Percentiles rank a stretch among this genome's conserved stretches.
Evolutionary conservation across 345 rosid species (phyloP).

Genomic region (Noccaea bulbosa): DNA sequence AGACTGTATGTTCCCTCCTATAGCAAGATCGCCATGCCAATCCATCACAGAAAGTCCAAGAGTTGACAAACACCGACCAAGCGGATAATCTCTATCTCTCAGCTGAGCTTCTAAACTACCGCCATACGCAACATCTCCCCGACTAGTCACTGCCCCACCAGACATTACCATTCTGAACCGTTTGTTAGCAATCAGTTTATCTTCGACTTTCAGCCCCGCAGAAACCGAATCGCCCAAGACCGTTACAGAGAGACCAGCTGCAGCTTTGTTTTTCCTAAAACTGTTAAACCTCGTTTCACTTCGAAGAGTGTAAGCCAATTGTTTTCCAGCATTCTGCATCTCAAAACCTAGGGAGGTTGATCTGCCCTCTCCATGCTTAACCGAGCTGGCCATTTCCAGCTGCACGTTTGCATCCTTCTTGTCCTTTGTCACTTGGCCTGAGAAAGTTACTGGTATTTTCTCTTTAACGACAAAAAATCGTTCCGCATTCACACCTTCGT

Average conservation of each 20-base stretch:
- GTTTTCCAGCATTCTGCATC: conserved; percentile 94
- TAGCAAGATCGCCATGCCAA: conserved; percentile 96
- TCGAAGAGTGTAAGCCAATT: conserved; percentile 78
- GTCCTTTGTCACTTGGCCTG: conserved; percentile 82
- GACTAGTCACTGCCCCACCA: conserved; percentile 87
- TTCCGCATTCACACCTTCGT: conserved; percentile 85
- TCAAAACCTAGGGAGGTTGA: conserved; percentile 87
- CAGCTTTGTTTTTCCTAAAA: conserved; percentile 76
- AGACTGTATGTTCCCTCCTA: conserved; percentile 88
- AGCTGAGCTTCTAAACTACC: conserved; percentile 90
- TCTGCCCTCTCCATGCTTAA: conserved; percentile 83
- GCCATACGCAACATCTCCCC: conserved; percentile 88
- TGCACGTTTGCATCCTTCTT: conserved; percentile 89
- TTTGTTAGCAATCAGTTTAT: conserved; percentile 69
- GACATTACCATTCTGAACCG: conserved; percentile 70
- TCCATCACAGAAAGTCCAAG: conserved; percentile 94
- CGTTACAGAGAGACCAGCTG: conserved; percentile 86
- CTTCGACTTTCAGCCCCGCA: conserved; percentile 84
- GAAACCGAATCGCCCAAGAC: conserved; percentile 77
- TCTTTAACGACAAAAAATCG: conserved; percentile 74
- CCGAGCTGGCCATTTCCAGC: conserved; percentile 77
- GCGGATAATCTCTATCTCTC: conserved; percentile 82
- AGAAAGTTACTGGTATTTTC: conserved; percentile 71
- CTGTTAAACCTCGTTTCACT: conserved; percentile 75
- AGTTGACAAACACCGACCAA: conserved; percentile 72